Evolutionary conservation across 768 basidiomycete genomes (phyloP), one percentile per base, ranked within the genome.

Genomic region (Neoboletus brunneissimus): DNA sequence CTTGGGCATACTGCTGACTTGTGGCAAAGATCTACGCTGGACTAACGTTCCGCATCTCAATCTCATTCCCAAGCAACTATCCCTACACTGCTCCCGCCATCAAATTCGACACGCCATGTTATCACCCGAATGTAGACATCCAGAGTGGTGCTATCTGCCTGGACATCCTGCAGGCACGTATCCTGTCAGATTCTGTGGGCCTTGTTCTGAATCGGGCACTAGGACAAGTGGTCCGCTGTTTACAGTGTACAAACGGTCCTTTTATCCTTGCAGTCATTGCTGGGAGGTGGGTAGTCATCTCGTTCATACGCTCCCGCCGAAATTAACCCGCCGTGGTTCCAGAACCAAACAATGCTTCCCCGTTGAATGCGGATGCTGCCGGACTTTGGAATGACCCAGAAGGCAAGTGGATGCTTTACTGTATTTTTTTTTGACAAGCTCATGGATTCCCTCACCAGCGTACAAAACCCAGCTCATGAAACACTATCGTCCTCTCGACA

Each of bases 311-410:
- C 16, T 49, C 20, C 54, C 35, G 27, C 31, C 13, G 18, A 51
- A 41, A 51, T 20, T 53, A 29, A 56, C 38, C 1, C 35, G 27
- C 22, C 51, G 18, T 40, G 54, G 29, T 47, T 34, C 64, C 15
- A 92, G 93, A 96, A 72, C 94, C 93, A 27, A 95, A 96, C 78
- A 95, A 94, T 68, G 89, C 88, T 16, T 94, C 92, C 7, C 94
- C 94, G 8, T 75, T 96, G 55, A 95, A 95, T 68, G 77, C 86
- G 8, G 93, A 95, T 61, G 94, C 94, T 2, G 89, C 93, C 4
- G 78, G 80, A 18, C 75, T 94, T 22, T 96, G 94, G 94, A 80
- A 77, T 59, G 78, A 80, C 37, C 80, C 84, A n/a, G 82, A 82
- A 59, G 83, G 89, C 86, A 67, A 41, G 79, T 60, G 34, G 20